phyloP scores from a whole-genome alignment of 495 filamentous ascomycete species.

The Hypoxylon lienhwacheense region DNA sequence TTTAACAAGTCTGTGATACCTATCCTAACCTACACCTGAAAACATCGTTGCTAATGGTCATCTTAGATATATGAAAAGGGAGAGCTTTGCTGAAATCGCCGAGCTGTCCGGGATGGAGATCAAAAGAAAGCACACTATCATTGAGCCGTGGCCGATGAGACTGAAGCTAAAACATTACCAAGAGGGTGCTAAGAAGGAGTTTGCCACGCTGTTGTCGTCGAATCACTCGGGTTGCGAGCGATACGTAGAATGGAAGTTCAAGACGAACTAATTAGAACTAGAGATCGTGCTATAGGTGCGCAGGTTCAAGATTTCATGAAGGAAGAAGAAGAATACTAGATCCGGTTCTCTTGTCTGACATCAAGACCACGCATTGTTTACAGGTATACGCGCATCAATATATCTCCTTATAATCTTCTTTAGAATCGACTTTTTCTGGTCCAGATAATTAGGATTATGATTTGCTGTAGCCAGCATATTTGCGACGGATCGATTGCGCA shows the following conservation, averaged over 20 bases:
- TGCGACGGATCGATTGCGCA: not conserved
- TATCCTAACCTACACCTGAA: not conserved
- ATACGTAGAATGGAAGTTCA: conserved; percentile 46
- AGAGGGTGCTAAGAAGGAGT: conserved; percentile 38
- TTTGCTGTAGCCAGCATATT: not conserved
- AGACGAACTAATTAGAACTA: no score
- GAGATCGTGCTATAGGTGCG: no score
- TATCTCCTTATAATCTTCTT: no score
- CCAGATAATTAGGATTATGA: not conserved
- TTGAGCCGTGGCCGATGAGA: conserved; percentile 43
- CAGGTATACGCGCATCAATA: no score
- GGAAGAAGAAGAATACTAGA: no score
- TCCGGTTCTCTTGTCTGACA: no score
- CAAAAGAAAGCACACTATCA: conserved; percentile 41
- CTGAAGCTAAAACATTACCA: conserved; percentile 32
- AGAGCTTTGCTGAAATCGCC: not conserved
- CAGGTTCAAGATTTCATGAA: no score
- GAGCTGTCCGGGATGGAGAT: conserved; percentile 19
- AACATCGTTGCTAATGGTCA: not conserved
- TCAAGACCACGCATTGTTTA: no score
- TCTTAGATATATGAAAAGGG: not conserved
- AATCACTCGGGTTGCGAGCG: conserved; percentile 31
- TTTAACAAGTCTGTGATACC: conserved; percentile 5
- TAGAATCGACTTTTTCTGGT: not conserved
- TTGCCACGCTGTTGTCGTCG: conserved; percentile 30